phyloP scores from a whole-genome alignment of 2,329 filamentous ascomycete genomes.

The Phoma sp. region DNA sequence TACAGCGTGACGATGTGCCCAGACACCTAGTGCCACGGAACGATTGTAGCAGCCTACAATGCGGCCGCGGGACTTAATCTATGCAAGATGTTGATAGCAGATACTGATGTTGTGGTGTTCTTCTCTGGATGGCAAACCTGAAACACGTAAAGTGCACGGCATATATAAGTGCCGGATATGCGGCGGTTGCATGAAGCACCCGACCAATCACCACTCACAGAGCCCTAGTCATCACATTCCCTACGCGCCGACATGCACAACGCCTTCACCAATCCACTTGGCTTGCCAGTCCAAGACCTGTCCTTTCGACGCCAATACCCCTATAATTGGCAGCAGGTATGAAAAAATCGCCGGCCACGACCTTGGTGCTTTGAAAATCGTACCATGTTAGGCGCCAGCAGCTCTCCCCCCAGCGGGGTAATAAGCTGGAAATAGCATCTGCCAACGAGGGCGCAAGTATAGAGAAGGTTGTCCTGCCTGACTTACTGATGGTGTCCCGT shows the following conservation, averaged over 20 bases:
- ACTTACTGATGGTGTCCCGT: slow-evolving; percentile 26
- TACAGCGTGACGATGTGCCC: too few relatives aligned
- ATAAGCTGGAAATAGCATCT: slow-evolving; percentile 29
- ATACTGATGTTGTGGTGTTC: slow-evolving; percentile 15
- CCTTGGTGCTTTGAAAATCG: slow-evolving; percentile 24
- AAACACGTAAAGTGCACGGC: slow-evolving; percentile 32
- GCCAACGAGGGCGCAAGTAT: slow-evolving; percentile 39
- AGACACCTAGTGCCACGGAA: too few relatives aligned
- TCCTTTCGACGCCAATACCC: slow-evolving; percentile 31
- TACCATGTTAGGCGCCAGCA: slow-evolving; percentile 40
- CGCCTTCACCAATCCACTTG: slow-evolving; percentile 39
- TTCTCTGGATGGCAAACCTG: slow-evolving; percentile 23
- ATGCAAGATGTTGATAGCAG: slow-evolving; percentile 19
- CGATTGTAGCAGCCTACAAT: not conserved
- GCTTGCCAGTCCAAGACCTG: slow-evolving; percentile 32
- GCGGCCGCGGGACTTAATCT: slow-evolving; percentile 3
- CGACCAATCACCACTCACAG: slow-evolving; percentile 32
- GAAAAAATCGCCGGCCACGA: slow-evolving; percentile 5
- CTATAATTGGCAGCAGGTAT: slow-evolving; percentile 39
- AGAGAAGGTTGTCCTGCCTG: slow-evolving; percentile 37
- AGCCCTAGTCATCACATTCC: slow-evolving; percentile 33
- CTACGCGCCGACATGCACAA: slow-evolving; percentile 39
- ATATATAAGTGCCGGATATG: slow-evolving; percentile 24
- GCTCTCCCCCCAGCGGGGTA: slow-evolving; percentile 36
- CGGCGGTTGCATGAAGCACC: slow-evolving; percentile 30